Base-by-base conservation (phyloP, 1,284 basidiomycete species). In the Austroboletus niveus region DNA sequence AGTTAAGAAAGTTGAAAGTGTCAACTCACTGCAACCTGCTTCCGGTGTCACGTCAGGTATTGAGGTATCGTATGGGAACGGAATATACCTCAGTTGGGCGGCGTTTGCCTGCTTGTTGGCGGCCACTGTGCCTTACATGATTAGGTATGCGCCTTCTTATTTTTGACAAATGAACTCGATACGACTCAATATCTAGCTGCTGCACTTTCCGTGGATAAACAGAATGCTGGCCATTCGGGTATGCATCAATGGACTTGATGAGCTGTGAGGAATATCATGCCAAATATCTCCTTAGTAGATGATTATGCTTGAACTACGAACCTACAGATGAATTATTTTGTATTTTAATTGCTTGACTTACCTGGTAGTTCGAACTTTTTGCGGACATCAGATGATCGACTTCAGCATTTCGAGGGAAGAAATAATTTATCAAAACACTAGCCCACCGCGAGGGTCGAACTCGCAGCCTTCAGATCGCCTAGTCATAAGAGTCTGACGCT, bases 371-470 rank as follows among this genome's bases (percentile, higher is more conserved):
- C 27, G 8, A 29, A 27, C 27, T 27, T 27, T 27, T 27, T 27
- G 7, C 27, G 1, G 11, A 35, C 34, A 35, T 35, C 12, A 12
- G 11, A n/a, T n/a, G 34, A 35, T 35, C 34, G 10, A 35, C 15
- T 5, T 35, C 34, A 35, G 7, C 27, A 27, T 27, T 27, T 27
- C 27, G 7, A 27, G 27, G 27, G 27, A 27, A 4, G 7, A 27
- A 7, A 5, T 27, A 27, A 29, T 29, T 29, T 29, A 8, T 1
- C 27, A 29, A 29, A 29, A 29, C 27, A 29, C 27, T 85, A 88
- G 86, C 84, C 86, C 86, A 89, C 85, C 85, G 86, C 84, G 86
- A 88, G 87, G 85, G 85, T 89, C 87, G 86, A 89, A 89, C 86
- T 87, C 84, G 84, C 87, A 89, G 85, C 86, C 86, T 88, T 89